Conservation (phyloP, 768 basidiomycete genomes). For the Suillus alpinus region DNA sequence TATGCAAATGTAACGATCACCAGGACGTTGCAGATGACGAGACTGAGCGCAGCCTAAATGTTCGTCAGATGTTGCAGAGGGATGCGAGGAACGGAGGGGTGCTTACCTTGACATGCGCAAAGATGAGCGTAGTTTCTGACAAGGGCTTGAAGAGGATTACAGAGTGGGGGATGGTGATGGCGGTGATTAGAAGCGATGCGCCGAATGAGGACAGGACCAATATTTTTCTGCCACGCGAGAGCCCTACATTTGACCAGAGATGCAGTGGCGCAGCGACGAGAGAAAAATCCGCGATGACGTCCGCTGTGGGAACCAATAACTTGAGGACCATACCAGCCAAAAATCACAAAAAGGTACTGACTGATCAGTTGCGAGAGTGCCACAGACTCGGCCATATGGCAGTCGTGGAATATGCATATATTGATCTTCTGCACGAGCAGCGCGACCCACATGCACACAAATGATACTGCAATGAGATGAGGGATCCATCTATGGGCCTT, state of each 20-base stretch:
- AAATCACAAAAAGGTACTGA: constrained; percentile 9
- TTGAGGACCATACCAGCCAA: background rate
- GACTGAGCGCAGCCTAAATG: constrained; percentile 18
- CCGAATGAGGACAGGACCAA: constrained; percentile 21
- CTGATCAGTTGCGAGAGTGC: constrained; percentile 19
- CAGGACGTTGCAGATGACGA: constrained; percentile 27
- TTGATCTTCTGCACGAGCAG: constrained; percentile 11
- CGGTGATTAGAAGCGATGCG: constrained; percentile 19
- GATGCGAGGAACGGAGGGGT: background rate
- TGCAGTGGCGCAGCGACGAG: constrained; percentile 3
- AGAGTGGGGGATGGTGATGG: constrained; percentile 17
- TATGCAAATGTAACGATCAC: constrained; percentile 24
- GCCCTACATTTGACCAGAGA: constrained; percentile 13
- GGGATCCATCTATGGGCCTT: constrained; percentile 7
- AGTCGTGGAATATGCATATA: constrained; percentile 8
- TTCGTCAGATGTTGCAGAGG: background rate
- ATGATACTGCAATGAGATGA: constrained; percentile 13
- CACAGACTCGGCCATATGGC: constrained; percentile 6
- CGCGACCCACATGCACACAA: constrained; percentile 11
- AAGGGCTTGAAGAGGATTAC: constrained; percentile 4
- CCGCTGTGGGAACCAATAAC: background rate
- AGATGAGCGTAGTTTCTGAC: constrained; percentile 14
- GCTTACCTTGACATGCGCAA: constrained; percentile 20
- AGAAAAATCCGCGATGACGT: background rate
- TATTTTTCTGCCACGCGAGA: constrained; percentile 14